Evolutionary conservation across 139 green algal species (phyloP).

Genomic region (Picochlorum sp.): DNA sequence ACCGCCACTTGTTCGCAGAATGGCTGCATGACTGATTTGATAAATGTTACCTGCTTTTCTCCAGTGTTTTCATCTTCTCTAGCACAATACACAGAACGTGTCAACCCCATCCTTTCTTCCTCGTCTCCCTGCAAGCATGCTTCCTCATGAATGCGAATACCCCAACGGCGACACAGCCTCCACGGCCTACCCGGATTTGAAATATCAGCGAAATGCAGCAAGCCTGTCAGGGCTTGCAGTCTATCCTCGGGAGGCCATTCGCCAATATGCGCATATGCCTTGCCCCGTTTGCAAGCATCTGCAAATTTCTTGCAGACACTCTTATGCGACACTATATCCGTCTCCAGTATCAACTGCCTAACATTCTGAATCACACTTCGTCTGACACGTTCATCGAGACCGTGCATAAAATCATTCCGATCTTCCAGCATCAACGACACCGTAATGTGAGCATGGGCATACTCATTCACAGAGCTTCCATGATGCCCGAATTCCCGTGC

Average conservation of each 20-base stretch:
- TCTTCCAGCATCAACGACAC: slow-evolving; percentile 28
- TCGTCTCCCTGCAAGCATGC: slow-evolving; percentile 44
- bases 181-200: slow-evolving; percentile 46
- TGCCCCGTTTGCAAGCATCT: slow-evolving; percentile 15
- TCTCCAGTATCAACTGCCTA: slow-evolving; percentile 50
- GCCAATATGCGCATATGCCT: slow-evolving; percentile 15
- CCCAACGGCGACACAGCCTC: slow-evolving; percentile 28
- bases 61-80: slow-evolving; percentile 47
- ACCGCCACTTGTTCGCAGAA: slow-evolving; percentile 21
- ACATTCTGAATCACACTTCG: slow-evolving; percentile 22
- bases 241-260: slow-evolving; percentile 29
- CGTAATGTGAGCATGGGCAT: slow-evolving; percentile 25
- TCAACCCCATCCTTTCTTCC: slow-evolving; percentile 47
- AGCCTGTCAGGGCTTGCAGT: slow-evolving; percentile 30
- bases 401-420: slow-evolving; percentile 36
- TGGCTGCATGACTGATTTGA: slow-evolving; percentile 39
- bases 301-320: slow-evolving; percentile 25
- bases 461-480: not conserved
- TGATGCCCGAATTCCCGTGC: slow-evolving; percentile 59
- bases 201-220: slow-evolving; percentile 59
- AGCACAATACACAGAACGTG: slow-evolving; percentile 60
- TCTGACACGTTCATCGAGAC: slow-evolving; percentile 20
- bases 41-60: slow-evolving; percentile 53
- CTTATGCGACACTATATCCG: slow-evolving; percentile 46
- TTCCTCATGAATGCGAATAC: slow-evolving; percentile 34